phyloP scores from a whole-genome alignment of 2,329 filamentous ascomycete species.

The Cyclaneusma minus region DNA sequence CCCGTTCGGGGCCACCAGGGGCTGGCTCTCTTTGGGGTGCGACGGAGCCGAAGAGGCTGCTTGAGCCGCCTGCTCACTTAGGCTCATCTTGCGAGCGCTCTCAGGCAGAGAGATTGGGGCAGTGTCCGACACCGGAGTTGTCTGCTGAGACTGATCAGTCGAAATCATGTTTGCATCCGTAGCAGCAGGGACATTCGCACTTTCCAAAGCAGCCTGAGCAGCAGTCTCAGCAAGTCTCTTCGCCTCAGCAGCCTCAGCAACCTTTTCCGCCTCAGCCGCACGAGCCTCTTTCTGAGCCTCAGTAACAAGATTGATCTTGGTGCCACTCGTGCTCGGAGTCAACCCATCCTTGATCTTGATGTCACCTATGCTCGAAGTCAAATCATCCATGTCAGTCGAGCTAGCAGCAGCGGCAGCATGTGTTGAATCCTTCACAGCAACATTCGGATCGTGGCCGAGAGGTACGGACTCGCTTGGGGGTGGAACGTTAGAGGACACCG shows the following conservation, averaged over 20 bases:
- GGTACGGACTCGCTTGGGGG: slow-evolving; percentile 1
- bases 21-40: too few relatives aligned
- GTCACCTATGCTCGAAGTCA: slow-evolving; percentile 44
- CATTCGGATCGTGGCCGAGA: slow-evolving; percentile 4
- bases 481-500: not conserved
- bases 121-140: not conserved
- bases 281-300: slow-evolving; percentile 40
- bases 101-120: not conserved
- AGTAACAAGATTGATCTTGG: too few relatives aligned
- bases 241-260: slow-evolving; percentile 9
- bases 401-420: not conserved
- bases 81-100: too few relatives aligned
- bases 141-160: slow-evolving; percentile 1
- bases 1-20: too few relatives aligned
- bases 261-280: too few relatives aligned
- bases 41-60: too few relatives aligned
- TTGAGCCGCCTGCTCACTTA: too few relatives aligned
- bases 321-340: slow-evolving; percentile 40
- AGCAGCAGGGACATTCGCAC: slow-evolving; percentile 3
- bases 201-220: slow-evolving; percentile 3
- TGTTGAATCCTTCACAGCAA: slow-evolving; percentile 1
- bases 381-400: slow-evolving; percentile 30
- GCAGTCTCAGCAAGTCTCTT: slow-evolving; percentile 5
- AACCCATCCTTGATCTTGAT: slow-evolving; percentile 47
- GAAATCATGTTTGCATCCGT: slow-evolving; percentile 1